Base-by-base conservation (phyloP, 805 yeast genomes). In the Kluyveromyces nonfermentans region DNA sequence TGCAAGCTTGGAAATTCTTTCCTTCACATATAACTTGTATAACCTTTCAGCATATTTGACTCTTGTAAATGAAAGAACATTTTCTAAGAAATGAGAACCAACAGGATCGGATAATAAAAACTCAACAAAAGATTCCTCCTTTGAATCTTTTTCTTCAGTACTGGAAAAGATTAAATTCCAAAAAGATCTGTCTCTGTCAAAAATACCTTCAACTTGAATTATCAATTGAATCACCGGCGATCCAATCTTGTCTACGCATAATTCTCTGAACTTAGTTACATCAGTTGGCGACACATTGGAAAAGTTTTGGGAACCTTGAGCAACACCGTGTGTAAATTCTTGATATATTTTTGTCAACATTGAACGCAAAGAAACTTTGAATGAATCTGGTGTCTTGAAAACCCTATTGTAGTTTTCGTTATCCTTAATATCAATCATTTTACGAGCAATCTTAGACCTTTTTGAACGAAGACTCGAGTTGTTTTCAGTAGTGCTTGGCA, bases 51-150 rank as follows among this genome's bases (percentile, higher is more conserved):
- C 75, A 57, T 77, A 80, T 50, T 78, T 82, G 49, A 75, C 65
- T 50, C 93, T 78, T 48, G 82, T 80, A 46, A 74, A 75, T 39
- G 73, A 76, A 41, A 89, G 69, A 9, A 80, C 74, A 16, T 80
- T 73, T 62, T 93, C 87, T 21, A 90, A 69, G 68, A 93, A 90
- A 64, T 88, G 97, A 1, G 95, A 83, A 0, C 97, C 98, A n/a
- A 89, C 86, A 1, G 94, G 71, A 57, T 88, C 96, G 7, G 93
- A 77, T 32, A 90, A 65, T 43, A 89, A 69, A 55, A 83, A 84
- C 59, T 88, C 96, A 25, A 89, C 80, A 60, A 84, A 88, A 0
- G 93, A 78, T 49, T 76, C 89, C 54, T 85, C 93, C 46, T 76
- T 73, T 1, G 75, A 42, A 49, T 82, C 79, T 41, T 63, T 70